phyloP scores from a whole-genome alignment of 2,329 filamentous ascomycete species.

The Bertia moriformis region DNA sequence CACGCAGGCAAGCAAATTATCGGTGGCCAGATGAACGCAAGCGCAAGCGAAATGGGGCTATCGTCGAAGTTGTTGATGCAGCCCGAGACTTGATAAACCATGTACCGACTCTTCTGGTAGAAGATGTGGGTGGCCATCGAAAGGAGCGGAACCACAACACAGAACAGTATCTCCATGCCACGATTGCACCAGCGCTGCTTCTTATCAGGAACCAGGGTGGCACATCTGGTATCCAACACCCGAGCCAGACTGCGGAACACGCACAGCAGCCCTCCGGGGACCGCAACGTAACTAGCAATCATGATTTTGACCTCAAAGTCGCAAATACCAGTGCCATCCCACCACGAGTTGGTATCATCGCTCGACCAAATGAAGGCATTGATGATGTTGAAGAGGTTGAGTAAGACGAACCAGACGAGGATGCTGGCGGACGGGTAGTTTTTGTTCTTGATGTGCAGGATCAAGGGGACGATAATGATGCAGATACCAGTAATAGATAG shows the following conservation, averaged over 20 bases:
- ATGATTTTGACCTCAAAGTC: slow-evolving; percentile 1
- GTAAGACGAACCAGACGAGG: background rate
- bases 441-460: background rate
- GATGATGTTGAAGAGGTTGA: background rate
- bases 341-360: background rate
- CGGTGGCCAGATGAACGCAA: background rate
- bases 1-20: background rate
- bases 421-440: background rate
- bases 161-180: background rate
- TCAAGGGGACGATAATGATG: background rate
- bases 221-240: background rate
- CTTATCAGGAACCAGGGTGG: background rate
- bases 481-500: background rate
- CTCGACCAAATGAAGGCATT: background rate
- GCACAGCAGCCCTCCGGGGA: background rate
- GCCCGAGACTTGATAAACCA: background rate
- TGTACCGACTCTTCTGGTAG: background rate
- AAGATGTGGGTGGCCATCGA: background rate
- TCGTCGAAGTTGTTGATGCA: slow-evolving; percentile 1
- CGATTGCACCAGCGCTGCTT: background rate
- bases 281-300: background rate
- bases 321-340: background rate
- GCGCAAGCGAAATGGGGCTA: background rate
- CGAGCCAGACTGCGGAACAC: background rate
- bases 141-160: background rate